A percentile compares a stretch with the other conserved stretches of the same genome.
Conservation (phyloP, 345 rosid genomes). For the Dovyalis caffra region DNA sequence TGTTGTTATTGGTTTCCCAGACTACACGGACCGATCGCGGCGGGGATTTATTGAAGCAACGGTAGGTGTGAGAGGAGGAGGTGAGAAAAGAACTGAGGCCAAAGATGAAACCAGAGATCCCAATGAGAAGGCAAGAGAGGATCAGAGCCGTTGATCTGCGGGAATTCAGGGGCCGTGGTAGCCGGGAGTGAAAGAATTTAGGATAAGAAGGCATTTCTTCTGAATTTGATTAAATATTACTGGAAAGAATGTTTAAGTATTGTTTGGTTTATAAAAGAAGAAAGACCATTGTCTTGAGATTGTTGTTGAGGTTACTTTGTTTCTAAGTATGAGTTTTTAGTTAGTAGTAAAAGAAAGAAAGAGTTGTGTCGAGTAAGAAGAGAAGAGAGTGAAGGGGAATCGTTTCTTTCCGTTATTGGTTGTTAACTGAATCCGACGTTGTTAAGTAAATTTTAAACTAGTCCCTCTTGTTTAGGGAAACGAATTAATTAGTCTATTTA, state of each 20-base stretch:
- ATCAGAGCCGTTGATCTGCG: constrained; percentile 54
- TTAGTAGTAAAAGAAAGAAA: too few relatives aligned
- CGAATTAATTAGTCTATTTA: too few relatives aligned
- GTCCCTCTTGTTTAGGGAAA: too few relatives aligned
- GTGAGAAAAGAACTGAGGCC: constrained; percentile 51
- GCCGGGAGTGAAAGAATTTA: constrained; percentile 53
- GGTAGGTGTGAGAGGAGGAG: constrained; percentile 22
- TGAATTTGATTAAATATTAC: background rate
- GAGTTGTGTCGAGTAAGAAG: too few relatives aligned
- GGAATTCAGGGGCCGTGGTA: constrained; percentile 22
- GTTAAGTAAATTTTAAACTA: too few relatives aligned
- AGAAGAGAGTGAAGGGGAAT: too few relatives aligned
- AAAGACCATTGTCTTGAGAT: background rate
- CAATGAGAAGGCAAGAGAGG: constrained; percentile 51
- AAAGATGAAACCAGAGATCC: constrained; percentile 62
- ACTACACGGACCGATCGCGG: constrained; percentile 60
- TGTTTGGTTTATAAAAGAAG: background rate
- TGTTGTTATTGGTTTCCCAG: constrained; percentile 48
- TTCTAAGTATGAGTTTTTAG: too few relatives aligned
- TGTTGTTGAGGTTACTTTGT: background rate
- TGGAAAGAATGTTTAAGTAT: background rate
- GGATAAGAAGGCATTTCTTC: constrained; percentile 69
- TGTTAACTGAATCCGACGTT: too few relatives aligned
- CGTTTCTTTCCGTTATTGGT: too few relatives aligned
- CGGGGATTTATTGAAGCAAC: constrained; percentile 12